phyloP scores from a whole-genome alignment of 352 stramenopile genomes.

The Globisporangium spinosum region DNA sequence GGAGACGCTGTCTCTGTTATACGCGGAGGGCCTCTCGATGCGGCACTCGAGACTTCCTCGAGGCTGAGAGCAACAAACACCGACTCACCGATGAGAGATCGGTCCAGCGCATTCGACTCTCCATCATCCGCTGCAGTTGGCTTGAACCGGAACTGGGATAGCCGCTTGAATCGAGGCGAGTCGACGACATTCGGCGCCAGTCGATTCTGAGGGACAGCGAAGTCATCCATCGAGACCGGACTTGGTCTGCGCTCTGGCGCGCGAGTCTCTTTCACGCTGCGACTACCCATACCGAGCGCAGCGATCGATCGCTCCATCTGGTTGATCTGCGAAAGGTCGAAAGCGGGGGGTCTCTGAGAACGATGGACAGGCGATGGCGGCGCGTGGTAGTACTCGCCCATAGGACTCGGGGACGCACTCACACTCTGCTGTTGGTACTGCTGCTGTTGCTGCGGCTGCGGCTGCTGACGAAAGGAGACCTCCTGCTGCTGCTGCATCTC shows the following conservation, averaged over 20 bases:
- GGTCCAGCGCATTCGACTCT: constrained; percentile 41
- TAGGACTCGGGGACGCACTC: not conserved
- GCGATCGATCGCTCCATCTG: constrained; percentile 18
- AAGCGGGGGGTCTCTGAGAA: constrained; percentile 11
- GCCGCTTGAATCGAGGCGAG: constrained; percentile 40
- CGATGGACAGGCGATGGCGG: not conserved
- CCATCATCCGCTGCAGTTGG: constrained; percentile 7
- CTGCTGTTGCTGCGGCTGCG: constrained; percentile 18
- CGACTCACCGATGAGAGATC: constrained; percentile 63
- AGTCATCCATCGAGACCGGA: constrained; percentile 69
- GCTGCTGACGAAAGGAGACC: constrained; percentile 13
- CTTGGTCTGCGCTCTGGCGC: constrained; percentile 28
- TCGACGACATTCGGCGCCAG: constrained; percentile 25
- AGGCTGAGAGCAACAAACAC: constrained; percentile 57
- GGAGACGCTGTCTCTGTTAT: constrained; percentile 40
- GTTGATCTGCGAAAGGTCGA: constrained; percentile 19
- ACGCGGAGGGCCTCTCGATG: constrained; percentile 16
- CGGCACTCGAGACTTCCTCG: constrained; percentile 9
- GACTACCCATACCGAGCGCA: constrained; percentile 9
- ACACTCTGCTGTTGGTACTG: constrained; percentile 7
- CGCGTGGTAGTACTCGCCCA: constrained; percentile 3
- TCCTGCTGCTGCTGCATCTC: constrained; percentile 28
- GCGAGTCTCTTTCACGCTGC: constrained; percentile 14
- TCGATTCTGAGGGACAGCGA: constrained; percentile 31
- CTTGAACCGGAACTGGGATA: constrained; percentile 30